Evolutionary conservation across 257 asterid species (phyloP).

Genomic region (Rubia yunnanensis): DNA sequence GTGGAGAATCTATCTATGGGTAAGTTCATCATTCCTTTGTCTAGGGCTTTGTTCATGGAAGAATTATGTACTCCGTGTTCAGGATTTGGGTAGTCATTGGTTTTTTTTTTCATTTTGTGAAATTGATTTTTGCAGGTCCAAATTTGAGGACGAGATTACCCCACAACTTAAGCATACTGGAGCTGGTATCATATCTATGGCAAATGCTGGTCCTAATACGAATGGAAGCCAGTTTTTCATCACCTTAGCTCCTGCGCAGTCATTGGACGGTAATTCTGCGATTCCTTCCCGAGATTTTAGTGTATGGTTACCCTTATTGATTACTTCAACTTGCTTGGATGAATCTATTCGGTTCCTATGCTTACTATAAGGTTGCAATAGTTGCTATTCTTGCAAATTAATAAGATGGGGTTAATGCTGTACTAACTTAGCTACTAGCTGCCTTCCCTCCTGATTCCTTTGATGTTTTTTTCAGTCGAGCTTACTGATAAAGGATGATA

Average conservation of each 20-base stretch:
- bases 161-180: constrained; percentile 93
- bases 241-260: constrained; percentile 90
- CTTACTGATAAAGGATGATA: not conserved
- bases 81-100: not conserved
- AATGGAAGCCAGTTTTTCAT: constrained; percentile 97
- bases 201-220: constrained; percentile 98
- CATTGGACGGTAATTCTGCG: constrained; percentile 66
- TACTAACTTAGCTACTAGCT: not conserved
- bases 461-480: not conserved
- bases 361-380: not conserved
- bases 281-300: not conserved
- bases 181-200: constrained; percentile 97
- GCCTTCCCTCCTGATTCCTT: not conserved
- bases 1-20: constrained; percentile 97
- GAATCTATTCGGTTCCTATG: not conserved
- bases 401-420: not conserved
- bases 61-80: not conserved
- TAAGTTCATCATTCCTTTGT: constrained; percentile 8
- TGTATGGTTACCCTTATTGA: not conserved
- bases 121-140: constrained; percentile 40
- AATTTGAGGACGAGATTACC: constrained; percentile 84
- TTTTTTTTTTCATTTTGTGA: not conserved
- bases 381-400: not conserved
- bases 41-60: not conserved
- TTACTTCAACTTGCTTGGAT: not conserved